These are phyloP conservation scores for Dalbergia cochinchinensis DNA, from an alignment of 306 rosid species.

Conservation along the genomic window DNA sequence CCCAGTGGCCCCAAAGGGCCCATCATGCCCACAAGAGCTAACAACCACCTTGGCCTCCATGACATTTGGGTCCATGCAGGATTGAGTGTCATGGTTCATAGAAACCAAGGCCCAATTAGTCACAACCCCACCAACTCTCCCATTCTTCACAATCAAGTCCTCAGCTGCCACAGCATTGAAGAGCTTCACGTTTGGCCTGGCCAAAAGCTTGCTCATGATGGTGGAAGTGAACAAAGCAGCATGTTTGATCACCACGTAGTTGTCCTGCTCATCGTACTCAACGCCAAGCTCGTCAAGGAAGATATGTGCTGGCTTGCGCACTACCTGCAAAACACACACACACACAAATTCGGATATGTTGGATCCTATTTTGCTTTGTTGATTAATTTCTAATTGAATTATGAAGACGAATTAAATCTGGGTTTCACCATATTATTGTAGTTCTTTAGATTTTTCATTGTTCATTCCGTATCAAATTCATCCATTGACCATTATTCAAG, in stretches of 20 bases:
- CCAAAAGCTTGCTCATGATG: conserved; percentile 90
- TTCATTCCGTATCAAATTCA: no score
- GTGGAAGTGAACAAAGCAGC: conserved; percentile 93
- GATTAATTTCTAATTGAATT: no score
- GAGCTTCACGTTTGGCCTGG: conserved; percentile 83
- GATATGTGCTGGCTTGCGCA: conserved; percentile 80
- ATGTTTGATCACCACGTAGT: conserved; percentile 88
- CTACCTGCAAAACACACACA: conserved; percentile 45
- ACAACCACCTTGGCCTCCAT: conserved; percentile 96
- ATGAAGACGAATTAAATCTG: no score
- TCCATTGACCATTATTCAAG: no score
- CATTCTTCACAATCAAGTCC: conserved; percentile 81
- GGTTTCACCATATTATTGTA: no score
- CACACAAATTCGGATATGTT: background rate
- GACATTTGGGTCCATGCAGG: conserved; percentile 96
- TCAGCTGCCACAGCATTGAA: conserved; percentile 91
- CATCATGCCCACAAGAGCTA: conserved; percentile 92
- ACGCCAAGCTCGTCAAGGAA: conserved; percentile 78
- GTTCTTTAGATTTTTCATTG: no score
- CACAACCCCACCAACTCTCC: conserved; percentile 82
- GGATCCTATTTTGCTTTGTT: background rate
- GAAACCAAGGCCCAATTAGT: conserved; percentile 96
- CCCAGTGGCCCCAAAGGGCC: conserved; percentile 92
- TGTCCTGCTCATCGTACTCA: conserved; percentile 78
- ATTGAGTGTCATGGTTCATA: conserved; percentile 87